A percentile compares a stretch with the other conserved stretches of the same genome.
Conservation (phyloP, 1,139 yeast species). For the Lodderomyces orthopsilosis region DNA sequence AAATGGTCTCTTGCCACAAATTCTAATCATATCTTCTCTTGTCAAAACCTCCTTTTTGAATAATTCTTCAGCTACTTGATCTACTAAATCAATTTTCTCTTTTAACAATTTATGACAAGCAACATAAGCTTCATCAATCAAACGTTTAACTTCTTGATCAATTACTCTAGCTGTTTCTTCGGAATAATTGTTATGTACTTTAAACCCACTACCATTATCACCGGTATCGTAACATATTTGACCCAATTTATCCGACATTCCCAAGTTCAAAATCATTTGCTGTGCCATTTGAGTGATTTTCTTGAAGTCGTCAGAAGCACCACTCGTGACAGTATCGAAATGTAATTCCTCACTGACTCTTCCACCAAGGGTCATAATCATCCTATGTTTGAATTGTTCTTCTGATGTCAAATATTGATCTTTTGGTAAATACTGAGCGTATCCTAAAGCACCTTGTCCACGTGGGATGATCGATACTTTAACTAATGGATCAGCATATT, state of each 20-base stretch:
- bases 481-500: constrained; percentile 71
- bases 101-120: constrained; percentile 55
- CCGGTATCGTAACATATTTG: constrained; percentile 51
- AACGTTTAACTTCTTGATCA: constrained; percentile 63
- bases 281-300: constrained; percentile 77
- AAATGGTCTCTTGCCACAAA: constrained; percentile 75
- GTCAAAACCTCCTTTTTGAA: constrained; percentile 70
- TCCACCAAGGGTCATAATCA: constrained; percentile 82
- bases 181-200: constrained; percentile 66
- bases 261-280: constrained; percentile 71
- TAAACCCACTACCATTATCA: constrained; percentile 45
- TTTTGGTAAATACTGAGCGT: constrained; percentile 79
- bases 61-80: constrained; percentile 66
- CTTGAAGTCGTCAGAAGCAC: constrained; percentile 80
- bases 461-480: constrained; percentile 82
- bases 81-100: constrained; percentile 62
- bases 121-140: constrained; percentile 51
- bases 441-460: constrained; percentile 82
- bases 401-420: constrained; percentile 67
- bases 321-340: constrained; percentile 75
- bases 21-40: constrained; percentile 74
- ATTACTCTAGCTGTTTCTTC: constrained; percentile 66
- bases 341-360: constrained; percentile 77
- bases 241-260: constrained; percentile 73
- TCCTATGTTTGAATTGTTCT: constrained; percentile 66